Base-by-base conservation (phyloP, 192 early-diverging fungal genomes). In the Coemansia erecta region DNA sequence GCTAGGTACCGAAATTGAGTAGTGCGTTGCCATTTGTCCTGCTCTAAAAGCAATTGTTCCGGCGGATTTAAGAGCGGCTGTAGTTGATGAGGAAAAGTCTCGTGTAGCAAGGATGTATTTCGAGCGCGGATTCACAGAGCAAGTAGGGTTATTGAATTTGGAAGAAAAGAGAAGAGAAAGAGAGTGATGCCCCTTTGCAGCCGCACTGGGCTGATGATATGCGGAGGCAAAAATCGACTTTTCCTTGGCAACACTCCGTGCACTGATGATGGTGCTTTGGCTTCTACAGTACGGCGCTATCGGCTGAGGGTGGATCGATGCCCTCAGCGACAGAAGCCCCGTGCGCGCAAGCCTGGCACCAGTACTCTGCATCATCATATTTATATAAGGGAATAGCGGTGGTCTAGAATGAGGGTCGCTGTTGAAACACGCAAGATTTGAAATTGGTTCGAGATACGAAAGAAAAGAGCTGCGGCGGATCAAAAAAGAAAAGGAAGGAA, bases 1-100 rank as follows among this genome's bases (percentile, higher is more conserved):
- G 49, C 24, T 52, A 41, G 66, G 48, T 31, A 69, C 60, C n/a
- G 72, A 58, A 54, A 75, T 75, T 64, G 62, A 55, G 43, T 68
- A 73, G 35, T 73, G 72, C 18, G 61, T 52, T 0, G 68, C 40
- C 68, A 70, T 70, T 59, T 50, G 35, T 37, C 35, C 35, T 70
- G 41, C 31, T 49, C 12, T 37, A 7, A 31, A 18, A 59, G 40
- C 42, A 43, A 49, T 60, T 60, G 35, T 46, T 19, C 45, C 21
- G 6, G 45, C 37, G 9, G 45, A 23, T 18, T 50, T 50, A 21
- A 39, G 13, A n/a, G 49, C 42, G 9, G 42, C 49, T 8, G 48
- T n/a, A 17, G n/a, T 22, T 13, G 23, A 11, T 50, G 48, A 50
- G 10, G 23, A 50, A 50, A 50, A 50, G 13, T 12, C 11, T 14